A percentile compares a stretch with the other conserved stretches of the same genome.
These are phyloP conservation scores for Aspergillus texensis DNA, from an alignment of 2,329 filamentous ascomycete genomes.

Conservation along the genomic window DNA sequence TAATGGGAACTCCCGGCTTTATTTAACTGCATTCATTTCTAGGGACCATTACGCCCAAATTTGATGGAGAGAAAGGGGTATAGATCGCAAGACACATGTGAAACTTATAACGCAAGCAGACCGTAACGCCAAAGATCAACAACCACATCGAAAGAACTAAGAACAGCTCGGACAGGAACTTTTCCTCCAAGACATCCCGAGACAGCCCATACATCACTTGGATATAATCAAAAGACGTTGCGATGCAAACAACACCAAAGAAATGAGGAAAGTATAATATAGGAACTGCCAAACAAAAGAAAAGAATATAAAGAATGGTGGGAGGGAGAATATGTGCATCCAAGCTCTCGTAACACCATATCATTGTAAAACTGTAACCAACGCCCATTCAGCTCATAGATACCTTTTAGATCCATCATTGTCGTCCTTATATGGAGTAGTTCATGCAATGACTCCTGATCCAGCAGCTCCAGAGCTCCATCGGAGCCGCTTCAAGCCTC, in stretches of 20 bases:
- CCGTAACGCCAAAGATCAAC: not conserved
- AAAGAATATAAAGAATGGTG: not conserved
- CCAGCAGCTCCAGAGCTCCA: constrained; percentile 44
- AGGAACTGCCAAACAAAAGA: not conserved
- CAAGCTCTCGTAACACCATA: constrained; percentile 1
- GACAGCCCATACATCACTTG: not conserved
- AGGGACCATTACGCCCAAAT: not conserved
- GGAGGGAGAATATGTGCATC: not conserved
- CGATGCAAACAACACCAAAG: constrained; percentile 5
- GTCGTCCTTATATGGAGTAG: no score
- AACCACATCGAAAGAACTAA: not conserved
- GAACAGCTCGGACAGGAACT: constrained; percentile 5
- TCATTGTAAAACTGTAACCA: not conserved
- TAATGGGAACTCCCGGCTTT: not conserved
- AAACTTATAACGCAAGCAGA: not conserved
- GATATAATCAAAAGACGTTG: not conserved
- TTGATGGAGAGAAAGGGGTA: constrained; percentile 3
- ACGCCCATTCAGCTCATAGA: not conserved
- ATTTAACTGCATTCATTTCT: not conserved
- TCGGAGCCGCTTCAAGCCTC: constrained; percentile 46
- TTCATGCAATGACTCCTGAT: constrained; percentile 41
- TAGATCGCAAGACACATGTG: not conserved
- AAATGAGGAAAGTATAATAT: not conserved
- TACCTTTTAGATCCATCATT: not conserved
- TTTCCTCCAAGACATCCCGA: constrained; percentile 9